A percentile compares a stretch with the other conserved stretches of the same genome.
These are phyloP conservation scores for Fusarium tjaetaba DNA, from an alignment of 2,329 filamentous ascomycete genomes.

Conservation along the genomic window DNA sequence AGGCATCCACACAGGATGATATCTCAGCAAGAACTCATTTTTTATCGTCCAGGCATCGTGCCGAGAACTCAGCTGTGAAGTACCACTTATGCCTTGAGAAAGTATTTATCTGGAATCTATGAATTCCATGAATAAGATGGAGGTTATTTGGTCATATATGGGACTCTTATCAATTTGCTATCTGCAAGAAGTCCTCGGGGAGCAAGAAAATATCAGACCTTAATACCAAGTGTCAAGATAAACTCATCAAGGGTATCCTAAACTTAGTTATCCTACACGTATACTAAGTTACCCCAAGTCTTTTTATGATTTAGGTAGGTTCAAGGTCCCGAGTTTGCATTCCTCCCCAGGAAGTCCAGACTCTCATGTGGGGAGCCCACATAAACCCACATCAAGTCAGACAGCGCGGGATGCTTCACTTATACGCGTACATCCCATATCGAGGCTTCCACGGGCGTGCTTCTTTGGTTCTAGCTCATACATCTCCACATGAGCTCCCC, in stretches of 20 bases:
- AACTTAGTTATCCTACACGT: background rate
- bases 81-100: too few species aligned
- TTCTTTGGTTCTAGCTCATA: background rate
- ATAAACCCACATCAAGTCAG: background rate
- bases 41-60: accelerated
- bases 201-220: accelerated
- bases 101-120: accelerated
- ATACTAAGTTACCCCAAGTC: too few species aligned
- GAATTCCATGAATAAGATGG: accelerated
- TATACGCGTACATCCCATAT: background rate
- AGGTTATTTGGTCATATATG: accelerated
- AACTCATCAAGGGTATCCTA: background rate
- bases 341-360: background rate
- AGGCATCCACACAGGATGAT: background rate
- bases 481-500: background rate
- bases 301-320: too few species aligned
- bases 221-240: accelerated
- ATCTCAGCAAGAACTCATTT: too few species aligned
- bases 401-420: background rate
- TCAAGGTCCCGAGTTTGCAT: background rate
- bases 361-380: background rate
- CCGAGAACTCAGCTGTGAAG: background rate
- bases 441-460: background rate
- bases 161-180: accelerated
- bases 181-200: background rate